Evolutionary conservation across 176 grass and related monocot species (phyloP), one percentile per base, ranked within the genome.

Genomic region (Carex cristatella): DNA sequence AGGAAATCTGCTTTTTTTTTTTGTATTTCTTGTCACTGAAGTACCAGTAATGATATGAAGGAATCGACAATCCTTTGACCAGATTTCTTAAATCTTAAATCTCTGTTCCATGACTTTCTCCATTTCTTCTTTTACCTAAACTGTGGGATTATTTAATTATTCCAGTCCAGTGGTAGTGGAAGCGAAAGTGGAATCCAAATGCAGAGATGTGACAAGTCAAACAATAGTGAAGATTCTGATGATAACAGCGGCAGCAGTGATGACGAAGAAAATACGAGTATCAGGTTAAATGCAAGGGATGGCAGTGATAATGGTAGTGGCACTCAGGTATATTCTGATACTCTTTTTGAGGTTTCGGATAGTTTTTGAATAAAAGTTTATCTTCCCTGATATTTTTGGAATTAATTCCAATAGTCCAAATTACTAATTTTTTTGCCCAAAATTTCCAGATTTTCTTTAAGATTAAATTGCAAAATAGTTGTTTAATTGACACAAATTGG

Each of bases 181-280:
- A 97, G 94, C 60, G 92, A 92, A 91, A 97, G 92, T 91, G 94
- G 89, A 30, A 94, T 91, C 76, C 94, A 91, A 89, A 94, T 86
- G 9, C 92, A 89, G 15, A 97, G 92, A 57, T 84, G 79, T 77
- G 48, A 65, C 37, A 93, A 94, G 85, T 87, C 86, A 63, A 93
- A 91, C 44, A 80, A 86, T 57, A 78, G 60, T 1, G 74, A 93
- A 18, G 87, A 91, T 70, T 94, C 89, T 19, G 65, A 86, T 27
- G 85, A 91, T 46, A 86, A 92, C 38, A 92, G 74, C 19, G 66
- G 84, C 70, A 97, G 91, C 86, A 97, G 83, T 57, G 72, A 82
- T 18, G 83, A 87, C 35, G 84, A 89, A 14, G 87, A 90, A 73
- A 84, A 89, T 79, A 71, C 27, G 18, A 92, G 87, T 80, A 84